Evolutionary conservation across 2,329 filamentous ascomycete genomes (phyloP).

Genomic region (Tolypocladium pustulatum): DNA sequence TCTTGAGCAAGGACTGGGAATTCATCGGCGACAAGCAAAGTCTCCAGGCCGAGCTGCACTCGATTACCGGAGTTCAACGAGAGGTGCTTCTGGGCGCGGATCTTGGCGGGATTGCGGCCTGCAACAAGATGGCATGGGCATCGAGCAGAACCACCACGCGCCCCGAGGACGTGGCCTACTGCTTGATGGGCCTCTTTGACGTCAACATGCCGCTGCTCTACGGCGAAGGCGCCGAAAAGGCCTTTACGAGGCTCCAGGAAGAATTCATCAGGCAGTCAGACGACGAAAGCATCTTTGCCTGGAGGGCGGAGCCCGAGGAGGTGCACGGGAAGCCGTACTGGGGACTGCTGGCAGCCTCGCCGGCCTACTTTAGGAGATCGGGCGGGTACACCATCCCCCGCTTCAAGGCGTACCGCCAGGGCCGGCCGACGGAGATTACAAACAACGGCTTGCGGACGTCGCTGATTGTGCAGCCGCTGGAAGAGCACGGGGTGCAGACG

Average conservation of each 20-base stretch:
- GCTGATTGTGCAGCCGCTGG: neutral
- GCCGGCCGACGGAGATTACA: constrained; percentile 1
- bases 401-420: neutral
- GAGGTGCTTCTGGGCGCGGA: neutral
- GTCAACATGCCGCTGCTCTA: constrained; percentile 12
- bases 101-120: neutral
- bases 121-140: constrained; percentile 9
- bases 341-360: constrained; percentile 5
- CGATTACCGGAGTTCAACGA: neutral
- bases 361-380: constrained; percentile 3
- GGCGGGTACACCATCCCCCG: neutral
- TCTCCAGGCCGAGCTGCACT: neutral
- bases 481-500: neutral
- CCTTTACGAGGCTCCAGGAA: constrained; percentile 6
- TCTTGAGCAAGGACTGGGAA: constrained; percentile 4
- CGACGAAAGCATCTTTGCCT: constrained; percentile 11
- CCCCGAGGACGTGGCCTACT: constrained; percentile 10
- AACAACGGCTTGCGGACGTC: constrained; percentile 4
- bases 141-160: constrained; percentile 6
- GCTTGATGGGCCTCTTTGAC: constrained; percentile 8
- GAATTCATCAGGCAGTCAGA: constrained; percentile 6
- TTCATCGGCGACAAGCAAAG: constrained; percentile 2
- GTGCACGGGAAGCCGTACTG: constrained; percentile 5
- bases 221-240: constrained; percentile 5
- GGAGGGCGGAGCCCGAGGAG: constrained; percentile 6